Conservation (phyloP, 345 rosid genomes). For the Pistacia atlantica region DNA sequence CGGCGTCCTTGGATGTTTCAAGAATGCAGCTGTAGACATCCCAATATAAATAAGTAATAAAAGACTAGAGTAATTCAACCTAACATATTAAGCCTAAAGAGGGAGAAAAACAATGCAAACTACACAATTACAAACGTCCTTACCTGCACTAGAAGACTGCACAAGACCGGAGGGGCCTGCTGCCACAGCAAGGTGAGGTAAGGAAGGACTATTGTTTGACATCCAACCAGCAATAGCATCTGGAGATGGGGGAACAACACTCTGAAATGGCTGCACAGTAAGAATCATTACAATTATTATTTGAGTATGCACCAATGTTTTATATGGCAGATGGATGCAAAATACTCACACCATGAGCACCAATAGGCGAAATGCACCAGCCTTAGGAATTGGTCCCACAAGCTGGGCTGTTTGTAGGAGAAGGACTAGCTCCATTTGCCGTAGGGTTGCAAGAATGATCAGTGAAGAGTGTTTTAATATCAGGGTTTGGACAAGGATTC, state of each 20-base stretch:
- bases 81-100: slow-evolving; percentile 3
- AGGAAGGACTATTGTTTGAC: slow-evolving; percentile 51
- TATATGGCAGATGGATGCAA: slow-evolving; percentile 9
- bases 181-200: slow-evolving; percentile 50
- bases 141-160: slow-evolving; percentile 51
- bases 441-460: slow-evolving; percentile 66
- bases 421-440: background rate
- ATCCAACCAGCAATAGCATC: slow-evolving; percentile 82
- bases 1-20: slow-evolving; percentile 70
- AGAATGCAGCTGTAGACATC: slow-evolving; percentile 51
- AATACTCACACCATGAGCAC: slow-evolving; percentile 70
- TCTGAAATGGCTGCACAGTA: slow-evolving; percentile 70
- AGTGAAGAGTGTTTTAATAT: slow-evolving; percentile 84
- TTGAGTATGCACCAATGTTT: slow-evolving; percentile 8
- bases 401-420: too few species aligned
- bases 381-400: slow-evolving; percentile 65
- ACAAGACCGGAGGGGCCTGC: slow-evolving; percentile 46
- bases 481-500: slow-evolving; percentile 90
- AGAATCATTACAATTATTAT: slow-evolving; percentile 12
- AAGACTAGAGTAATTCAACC: background rate
- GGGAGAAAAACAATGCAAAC: background rate
- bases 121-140: background rate
- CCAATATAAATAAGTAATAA: slow-evolving; percentile 6
- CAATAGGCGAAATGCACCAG: slow-evolving; percentile 61
- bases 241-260: slow-evolving; percentile 61